Evolutionary conservation across 768 basidiomycete species (phyloP).

Genomic region (Tubosaeta sp.): DNA sequence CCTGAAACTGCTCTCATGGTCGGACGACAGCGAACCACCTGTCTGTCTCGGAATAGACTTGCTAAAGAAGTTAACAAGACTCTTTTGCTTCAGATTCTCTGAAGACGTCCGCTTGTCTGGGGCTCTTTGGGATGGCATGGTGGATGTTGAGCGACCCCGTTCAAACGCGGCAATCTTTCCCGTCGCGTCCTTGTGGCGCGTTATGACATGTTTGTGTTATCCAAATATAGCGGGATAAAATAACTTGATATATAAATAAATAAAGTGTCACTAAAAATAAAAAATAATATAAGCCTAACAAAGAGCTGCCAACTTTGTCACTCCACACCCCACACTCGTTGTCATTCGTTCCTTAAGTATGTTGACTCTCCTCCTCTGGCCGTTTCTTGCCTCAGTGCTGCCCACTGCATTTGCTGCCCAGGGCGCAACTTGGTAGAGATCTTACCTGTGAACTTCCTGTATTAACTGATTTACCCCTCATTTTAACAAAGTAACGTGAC

Average conservation of each 20-base stretch:
- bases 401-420: constrained; percentile 19
- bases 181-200: constrained; percentile 10
- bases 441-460: neutral
- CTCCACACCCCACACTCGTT: constrained; percentile 11
- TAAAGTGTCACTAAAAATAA: neutral
- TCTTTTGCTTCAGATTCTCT: constrained; percentile 64
- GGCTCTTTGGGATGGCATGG: constrained; percentile 14
- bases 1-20: constrained; percentile 41
- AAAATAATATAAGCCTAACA: constrained; percentile 1
- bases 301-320: neutral
- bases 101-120: constrained; percentile 36
- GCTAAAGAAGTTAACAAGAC: constrained; percentile 65
- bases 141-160: constrained; percentile 7
- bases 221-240: neutral
- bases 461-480: neutral
- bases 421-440: constrained; percentile 26
- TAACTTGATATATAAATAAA: neutral
- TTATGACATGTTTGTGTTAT: constrained; percentile 19
- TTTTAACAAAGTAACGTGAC: constrained; percentile 33
- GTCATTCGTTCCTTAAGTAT: constrained; percentile 12
- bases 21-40: constrained; percentile 39
- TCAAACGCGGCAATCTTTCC: neutral
- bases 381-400: constrained; percentile 13
- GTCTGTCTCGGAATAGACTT: constrained; percentile 33
- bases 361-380: constrained; percentile 18